Conservation (phyloP, 768 basidiomycete genomes). For the Lactarius psammicola region DNA sequence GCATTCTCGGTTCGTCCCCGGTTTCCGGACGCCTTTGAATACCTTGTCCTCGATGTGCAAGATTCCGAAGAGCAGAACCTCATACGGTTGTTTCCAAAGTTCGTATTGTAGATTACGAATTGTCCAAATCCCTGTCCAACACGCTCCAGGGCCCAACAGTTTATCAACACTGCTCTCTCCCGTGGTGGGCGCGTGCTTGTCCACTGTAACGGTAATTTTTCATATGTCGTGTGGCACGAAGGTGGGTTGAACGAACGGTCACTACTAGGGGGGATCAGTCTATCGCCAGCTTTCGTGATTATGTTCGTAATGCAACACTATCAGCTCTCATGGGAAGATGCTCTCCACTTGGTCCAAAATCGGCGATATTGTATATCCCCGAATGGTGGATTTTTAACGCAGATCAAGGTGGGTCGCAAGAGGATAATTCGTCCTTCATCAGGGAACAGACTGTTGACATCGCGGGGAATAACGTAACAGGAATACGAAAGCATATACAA, state of each 20-base stretch:
- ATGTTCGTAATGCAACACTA: constrained; percentile 92
- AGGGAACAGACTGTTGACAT: not conserved
- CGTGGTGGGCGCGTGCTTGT: constrained; percentile 76
- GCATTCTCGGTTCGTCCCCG: constrained; percentile 87
- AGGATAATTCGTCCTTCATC: not conserved
- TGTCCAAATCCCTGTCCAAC: constrained; percentile 1
- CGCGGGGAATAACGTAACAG: constrained; percentile 39
- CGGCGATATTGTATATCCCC: constrained; percentile 92
- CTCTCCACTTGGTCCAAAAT: constrained; percentile 84
- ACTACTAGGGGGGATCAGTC: constrained; percentile 71
- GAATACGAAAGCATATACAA: constrained; percentile 93
- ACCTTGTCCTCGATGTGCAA: constrained; percentile 81
- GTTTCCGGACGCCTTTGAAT: constrained; percentile 75
- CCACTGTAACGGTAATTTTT: constrained; percentile 78
- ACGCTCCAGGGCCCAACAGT: constrained; percentile 60
- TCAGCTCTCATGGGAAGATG: constrained; percentile 83
- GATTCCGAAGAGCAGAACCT: constrained; percentile 95
- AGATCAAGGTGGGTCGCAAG: constrained; percentile 69
- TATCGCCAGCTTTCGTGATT: constrained; percentile 86
- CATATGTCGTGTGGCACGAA: not conserved
- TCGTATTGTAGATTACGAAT: constrained; percentile 31
- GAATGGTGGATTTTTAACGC: constrained; percentile 87
- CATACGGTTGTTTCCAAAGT: constrained; percentile 88
- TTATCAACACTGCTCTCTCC: constrained; percentile 70
- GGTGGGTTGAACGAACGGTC: not conserved